Evolutionary conservation across 2,329 filamentous ascomycete genomes (phyloP), one percentile per base, ranked within the genome.

Genomic region (Fusarium heterosporum): DNA sequence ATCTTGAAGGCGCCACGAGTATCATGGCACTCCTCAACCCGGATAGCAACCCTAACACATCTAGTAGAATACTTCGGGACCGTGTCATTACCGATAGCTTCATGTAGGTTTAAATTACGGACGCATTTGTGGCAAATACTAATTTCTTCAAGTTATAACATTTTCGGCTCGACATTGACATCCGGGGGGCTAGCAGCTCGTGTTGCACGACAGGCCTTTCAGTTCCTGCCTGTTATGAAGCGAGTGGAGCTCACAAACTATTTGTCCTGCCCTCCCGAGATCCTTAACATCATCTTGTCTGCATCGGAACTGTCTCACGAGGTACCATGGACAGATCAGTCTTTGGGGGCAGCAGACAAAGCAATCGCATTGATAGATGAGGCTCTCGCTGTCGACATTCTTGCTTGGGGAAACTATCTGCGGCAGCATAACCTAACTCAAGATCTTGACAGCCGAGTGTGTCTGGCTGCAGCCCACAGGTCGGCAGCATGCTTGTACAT

Each of bases 401-500:
- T 77, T 28, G 73, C 62, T 2, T 83, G 82, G 83, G 81, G 81
- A 4, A 66, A 72, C 6, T 74, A 75, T 40, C 74, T 84, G 14
- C 78, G 76, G 36, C 70, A 72, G n/a, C 71, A 74, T 10, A 71
- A 74, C 42, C 73, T 77, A 17, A 70, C 78, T 12, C 74, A 77
- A 17, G 80, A 82, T 46, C 74, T 80, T 7, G 78, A 82, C 39
- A 76, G 80, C 38, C 79, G 82, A 25, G 76, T 78, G 4, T 78
- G 81, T 52, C 78, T 83, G 11, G 82, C 81, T 1, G 80, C 78
- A 2, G 81, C 82, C 8, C 82, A 83, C 64, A 79, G 82, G 40
- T 82, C 81, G 2, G 80, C 82, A 5, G 80, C 79, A 4, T 83
- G 81, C 60, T 68, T 84, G 8, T 84, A 83, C 70, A 80, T 84